These are phyloP conservation scores for Fonsecaea monophora DNA, from an alignment of 2,329 filamentous ascomycete species.

Conservation along the genomic window DNA sequence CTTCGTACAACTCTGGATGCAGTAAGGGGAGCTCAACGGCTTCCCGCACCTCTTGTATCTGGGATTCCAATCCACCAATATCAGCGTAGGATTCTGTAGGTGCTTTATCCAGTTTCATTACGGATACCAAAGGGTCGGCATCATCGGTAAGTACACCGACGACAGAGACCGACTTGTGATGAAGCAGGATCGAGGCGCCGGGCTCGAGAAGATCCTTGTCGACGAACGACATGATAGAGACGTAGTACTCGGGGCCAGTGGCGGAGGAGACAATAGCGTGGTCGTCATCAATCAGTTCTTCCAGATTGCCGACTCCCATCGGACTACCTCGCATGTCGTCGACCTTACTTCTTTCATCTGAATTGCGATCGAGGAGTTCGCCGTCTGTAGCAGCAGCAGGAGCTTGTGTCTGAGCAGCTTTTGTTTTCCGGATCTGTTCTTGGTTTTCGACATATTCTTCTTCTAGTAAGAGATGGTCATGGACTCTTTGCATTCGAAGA, in stretches of 20 bases:
- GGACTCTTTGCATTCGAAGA: conserved; percentile 96
- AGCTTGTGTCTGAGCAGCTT: conserved; percentile 72
- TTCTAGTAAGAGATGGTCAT: conserved; percentile 94
- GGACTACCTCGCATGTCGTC: conserved; percentile 98
- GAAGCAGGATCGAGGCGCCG: conserved; percentile 90
- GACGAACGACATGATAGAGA: conserved; percentile 99
- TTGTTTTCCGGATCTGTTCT: conserved; percentile 91
- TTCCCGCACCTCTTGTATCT: conserved; percentile 97
- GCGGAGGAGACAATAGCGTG: conserved; percentile 98
- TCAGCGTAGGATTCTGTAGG: conserved; percentile 98
- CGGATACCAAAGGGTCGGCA: conserved; percentile 90
- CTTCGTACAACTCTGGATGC: conserved; percentile 96
- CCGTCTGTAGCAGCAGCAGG: conserved; percentile 66
- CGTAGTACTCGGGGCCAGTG: conserved; percentile 97
- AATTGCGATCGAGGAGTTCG: conserved; percentile 84
- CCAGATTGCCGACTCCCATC: conserved; percentile 96
- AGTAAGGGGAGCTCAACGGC: conserved; percentile 93
- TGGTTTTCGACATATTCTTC: conserved; percentile 99
- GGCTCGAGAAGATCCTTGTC: conserved; percentile 98
- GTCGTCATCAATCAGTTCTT: conserved; percentile 99
- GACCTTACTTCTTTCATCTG: conserved; percentile 91
- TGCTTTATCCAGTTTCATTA: conserved; percentile 99
- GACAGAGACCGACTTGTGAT: conserved; percentile 97
- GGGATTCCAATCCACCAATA: conserved; percentile 91
- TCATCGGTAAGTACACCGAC: conserved; percentile 97